phyloP scores from a whole-genome alignment of 371 early-diverging fungal genomes.

The Dinochytrium kinnereticum region DNA sequence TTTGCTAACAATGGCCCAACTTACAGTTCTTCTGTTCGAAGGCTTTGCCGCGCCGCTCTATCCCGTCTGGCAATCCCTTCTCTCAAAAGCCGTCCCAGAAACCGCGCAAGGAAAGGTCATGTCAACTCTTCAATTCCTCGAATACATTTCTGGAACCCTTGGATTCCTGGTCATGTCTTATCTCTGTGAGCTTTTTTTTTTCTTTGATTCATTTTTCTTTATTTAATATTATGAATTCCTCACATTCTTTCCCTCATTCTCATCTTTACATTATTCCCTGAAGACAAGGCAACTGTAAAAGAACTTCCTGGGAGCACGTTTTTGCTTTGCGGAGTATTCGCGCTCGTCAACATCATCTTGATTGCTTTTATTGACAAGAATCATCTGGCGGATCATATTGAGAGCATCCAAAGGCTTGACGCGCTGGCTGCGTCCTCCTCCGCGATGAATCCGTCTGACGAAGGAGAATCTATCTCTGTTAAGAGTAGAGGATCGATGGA shows the following conservation, averaged over 20 bases:
- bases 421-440: no score
- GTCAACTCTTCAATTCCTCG: neutral
- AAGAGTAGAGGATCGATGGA: no score
- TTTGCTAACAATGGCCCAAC: neutral
- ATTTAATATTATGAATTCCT: no score
- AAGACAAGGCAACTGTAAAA: no score
- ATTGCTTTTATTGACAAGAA: neutral
- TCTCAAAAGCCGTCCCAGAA: neutral
- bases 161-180: neutral
- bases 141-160: neutral
- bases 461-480: no score
- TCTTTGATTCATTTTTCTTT: no score
- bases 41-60: neutral
- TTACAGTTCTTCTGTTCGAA: neutral
- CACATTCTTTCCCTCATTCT: no score
- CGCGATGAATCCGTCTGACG: no score
- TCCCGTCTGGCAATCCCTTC: neutral
- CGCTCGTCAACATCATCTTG: neutral
- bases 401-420: no score
- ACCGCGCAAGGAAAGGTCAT: neutral
- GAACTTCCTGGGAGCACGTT: neutral
- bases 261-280: no score
- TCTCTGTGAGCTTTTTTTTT: conserved; percentile 2
- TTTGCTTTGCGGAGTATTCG: conserved; percentile 2
- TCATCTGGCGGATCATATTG: no score